Evolutionary conservation across 331 rosid genomes (phyloP).

Genomic region (Arachis monticola): DNA sequence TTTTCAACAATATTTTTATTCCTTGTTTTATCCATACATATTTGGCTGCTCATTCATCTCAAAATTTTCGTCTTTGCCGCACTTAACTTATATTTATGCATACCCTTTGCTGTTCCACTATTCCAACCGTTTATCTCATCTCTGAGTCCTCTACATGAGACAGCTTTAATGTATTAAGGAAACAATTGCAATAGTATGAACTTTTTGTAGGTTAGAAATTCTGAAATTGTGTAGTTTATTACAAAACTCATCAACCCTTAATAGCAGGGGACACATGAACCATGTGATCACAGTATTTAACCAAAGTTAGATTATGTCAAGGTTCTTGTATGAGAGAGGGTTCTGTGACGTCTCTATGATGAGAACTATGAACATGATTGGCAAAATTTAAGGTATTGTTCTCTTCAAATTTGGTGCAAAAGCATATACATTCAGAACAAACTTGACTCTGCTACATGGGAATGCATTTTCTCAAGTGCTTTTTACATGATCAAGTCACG

Average conservation of each 20-base stretch:
- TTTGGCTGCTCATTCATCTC: too few species aligned
- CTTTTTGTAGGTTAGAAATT: constrained; percentile 1
- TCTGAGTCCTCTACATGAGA: too few species aligned
- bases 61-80: too few species aligned
- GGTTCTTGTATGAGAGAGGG: neutral
- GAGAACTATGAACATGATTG: neutral
- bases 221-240: neutral
- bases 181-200: too few species aligned
- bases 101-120: too few species aligned
- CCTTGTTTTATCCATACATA: too few species aligned
- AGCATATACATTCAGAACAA: neutral
- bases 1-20: too few species aligned
- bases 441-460: neutral
- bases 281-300: neutral
- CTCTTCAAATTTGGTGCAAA: neutral
- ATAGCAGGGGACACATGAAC: neutral
- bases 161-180: too few species aligned
- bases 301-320: neutral
- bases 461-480: too few species aligned
- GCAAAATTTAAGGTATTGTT: neutral
- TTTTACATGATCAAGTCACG: too few species aligned
- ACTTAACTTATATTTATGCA: too few species aligned
- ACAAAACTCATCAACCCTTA: neutral
- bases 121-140: too few species aligned
- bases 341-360: neutral